A percentile compares a stretch with the other conserved stretches of the same genome.
phyloP scores from a whole-genome alignment of 78 protist genomes.

The Parvularia atlantis region DNA sequence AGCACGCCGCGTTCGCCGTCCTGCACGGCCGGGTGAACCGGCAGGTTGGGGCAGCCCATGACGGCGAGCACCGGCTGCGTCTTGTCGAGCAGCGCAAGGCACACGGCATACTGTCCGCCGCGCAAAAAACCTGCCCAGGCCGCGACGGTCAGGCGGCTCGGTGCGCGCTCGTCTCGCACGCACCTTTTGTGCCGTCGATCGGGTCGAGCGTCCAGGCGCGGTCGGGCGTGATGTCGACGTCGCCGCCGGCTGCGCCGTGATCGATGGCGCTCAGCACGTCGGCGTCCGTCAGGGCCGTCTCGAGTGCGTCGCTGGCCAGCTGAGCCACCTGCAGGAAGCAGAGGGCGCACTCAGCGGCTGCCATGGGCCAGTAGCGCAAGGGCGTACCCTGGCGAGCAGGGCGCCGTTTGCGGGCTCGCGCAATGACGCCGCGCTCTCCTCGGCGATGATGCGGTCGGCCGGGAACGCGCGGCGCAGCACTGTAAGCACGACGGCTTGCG shows the following conservation, averaged over 20 bases:
- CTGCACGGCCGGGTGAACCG: not conserved
- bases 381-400: too few relatives aligned
- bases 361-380: too few relatives aligned
- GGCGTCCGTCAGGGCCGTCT: not conserved
- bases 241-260: not conserved
- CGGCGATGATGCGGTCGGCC: slow-evolving; percentile 34
- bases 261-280: too few relatives aligned
- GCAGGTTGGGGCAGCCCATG: slow-evolving; percentile 45
- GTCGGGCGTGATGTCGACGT: not conserved
- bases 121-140: slow-evolving; percentile 37
- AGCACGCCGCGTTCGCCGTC: not conserved
- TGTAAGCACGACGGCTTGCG: slow-evolving; percentile 32
- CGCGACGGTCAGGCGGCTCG: too few relatives aligned
- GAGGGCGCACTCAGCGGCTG: slow-evolving; percentile 10
- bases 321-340: slow-evolving; percentile 10
- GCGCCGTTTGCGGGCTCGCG: slow-evolving; percentile 15
- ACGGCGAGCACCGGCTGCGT: slow-evolving; percentile 36
- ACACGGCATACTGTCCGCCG: slow-evolving; percentile 45
- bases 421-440: slow-evolving; percentile 38
- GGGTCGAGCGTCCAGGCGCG: slow-evolving; percentile 53
- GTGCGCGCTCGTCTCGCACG: too few relatives aligned
- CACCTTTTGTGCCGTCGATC: slow-evolving; percentile 54
- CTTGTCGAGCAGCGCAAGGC: slow-evolving; percentile 45
- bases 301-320: not conserved
- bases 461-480: slow-evolving; percentile 6